Conservation (phyloP, 164 flowering plant species). For the Cinnamomum chago region DNA sequence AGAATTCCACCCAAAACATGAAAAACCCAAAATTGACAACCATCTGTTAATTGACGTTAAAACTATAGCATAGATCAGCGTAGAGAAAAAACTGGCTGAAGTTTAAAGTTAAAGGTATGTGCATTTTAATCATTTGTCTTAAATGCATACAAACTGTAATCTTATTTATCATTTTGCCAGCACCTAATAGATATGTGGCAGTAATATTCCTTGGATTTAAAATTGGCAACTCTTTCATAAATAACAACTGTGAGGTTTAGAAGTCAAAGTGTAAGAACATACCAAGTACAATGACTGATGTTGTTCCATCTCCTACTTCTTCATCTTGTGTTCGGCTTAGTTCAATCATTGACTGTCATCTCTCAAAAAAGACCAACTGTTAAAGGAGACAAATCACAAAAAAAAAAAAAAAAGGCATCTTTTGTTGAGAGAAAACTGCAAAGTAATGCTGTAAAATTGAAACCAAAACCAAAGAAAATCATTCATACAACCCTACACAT, state of each 20-base stretch:
- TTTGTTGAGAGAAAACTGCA: not conserved
- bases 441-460: not conserved
- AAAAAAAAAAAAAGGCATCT: too few species aligned
- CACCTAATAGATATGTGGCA: not conserved
- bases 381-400: not conserved
- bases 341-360: slow-evolving; percentile 86
- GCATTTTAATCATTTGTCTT: too few species aligned
- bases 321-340: slow-evolving; percentile 96
- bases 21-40: too few species aligned
- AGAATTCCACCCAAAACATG: slow-evolving; percentile 6
- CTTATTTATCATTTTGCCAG: not conserved
- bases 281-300: slow-evolving; percentile 97
- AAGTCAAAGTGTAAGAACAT: slow-evolving; percentile 16
- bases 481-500: not conserved
- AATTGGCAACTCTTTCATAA: not conserved
- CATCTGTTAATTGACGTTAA: too few species aligned
- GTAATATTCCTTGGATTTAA: not conserved
- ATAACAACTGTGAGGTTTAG: not conserved
- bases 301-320: slow-evolving; percentile 99
- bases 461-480: not conserved
- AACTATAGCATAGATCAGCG: too few species aligned
- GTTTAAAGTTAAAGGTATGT: not conserved
- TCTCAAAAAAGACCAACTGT: not conserved
- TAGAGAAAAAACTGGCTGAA: too few species aligned
- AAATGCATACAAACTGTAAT: not conserved